Base-by-base conservation (phyloP, 2,329 filamentous ascomycete genomes). In the Rhynchosporium graminicola region DNA sequence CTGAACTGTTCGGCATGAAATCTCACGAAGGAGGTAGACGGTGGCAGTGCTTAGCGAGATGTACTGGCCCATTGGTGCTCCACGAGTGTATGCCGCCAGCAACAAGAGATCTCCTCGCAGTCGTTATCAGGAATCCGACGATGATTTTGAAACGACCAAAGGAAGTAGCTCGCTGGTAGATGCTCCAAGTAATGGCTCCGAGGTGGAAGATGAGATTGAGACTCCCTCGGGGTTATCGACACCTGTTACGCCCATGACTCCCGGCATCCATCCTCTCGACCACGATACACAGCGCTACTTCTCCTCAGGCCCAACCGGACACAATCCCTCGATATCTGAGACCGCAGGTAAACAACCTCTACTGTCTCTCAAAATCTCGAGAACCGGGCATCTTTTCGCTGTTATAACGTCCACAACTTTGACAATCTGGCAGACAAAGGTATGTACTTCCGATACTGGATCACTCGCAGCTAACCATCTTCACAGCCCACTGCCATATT, bases 381-480 rank as follows among this genome's bases (percentile, higher is more conserved):
- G 93, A 50, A 88, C 84, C 61, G 93, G 93, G 46, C 89, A 93
- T 71, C 79, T 90, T 65, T 97, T 99, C 77, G 91, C 91, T 57
- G 92, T 92, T 52, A 91, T 97, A 73, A 97, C 94, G 0, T 80
- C 84, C 4, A 90, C 90, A 1, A 90, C 90, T 12, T 86, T 99
- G 75, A 92, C 90, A n/a, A 83, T 99, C 68, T 99, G 95, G 95
- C 95, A 99, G 78, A 94, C 91, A 60, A 94, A 94, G 83, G 92
- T 92, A 82, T 64, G 80, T 71, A 48, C 55, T 57, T 38, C 54
- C 26, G 48, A 6, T 48, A 20, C 55, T 31, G 59, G 40, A 38
- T 29, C 29, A 42, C 28, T 51, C 36, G 61, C 61, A 56, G 68
- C 64, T 68, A 57, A 66, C 46, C 7, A 46, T 47, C 2, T 13